A percentile compares a stretch with the other conserved stretches of the same genome.
phyloP scores from a whole-genome alignment of 345 rosid species.

The Arabidopsis suecica region DNA sequence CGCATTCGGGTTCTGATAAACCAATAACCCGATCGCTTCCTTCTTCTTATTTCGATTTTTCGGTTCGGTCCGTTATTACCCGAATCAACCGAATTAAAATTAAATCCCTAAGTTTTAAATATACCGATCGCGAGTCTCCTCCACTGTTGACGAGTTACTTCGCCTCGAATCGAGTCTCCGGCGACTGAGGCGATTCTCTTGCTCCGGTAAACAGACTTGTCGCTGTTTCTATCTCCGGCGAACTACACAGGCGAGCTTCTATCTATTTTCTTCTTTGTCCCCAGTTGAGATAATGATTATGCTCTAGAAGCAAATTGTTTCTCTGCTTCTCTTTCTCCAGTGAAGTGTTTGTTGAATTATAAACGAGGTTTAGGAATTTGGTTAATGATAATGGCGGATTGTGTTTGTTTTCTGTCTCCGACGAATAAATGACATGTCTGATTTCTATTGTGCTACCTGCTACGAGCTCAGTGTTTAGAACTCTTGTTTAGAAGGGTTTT shows the following conservation, averaged over 20 bases:
- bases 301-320: not conserved
- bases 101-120: not conserved
- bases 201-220: not conserved
- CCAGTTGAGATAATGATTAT: not conserved
- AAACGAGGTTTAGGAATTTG: not conserved
- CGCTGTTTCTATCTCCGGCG: not conserved
- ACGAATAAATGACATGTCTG: not conserved
- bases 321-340: not conserved
- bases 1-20: not conserved
- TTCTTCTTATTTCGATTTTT: not conserved
- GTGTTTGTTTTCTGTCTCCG: not conserved
- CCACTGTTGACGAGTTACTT: not conserved
- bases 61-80: not conserved
- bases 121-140: not conserved
- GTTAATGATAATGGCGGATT: not conserved
- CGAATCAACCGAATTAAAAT: not conserved
- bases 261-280: not conserved
- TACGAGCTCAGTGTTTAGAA: slow-evolving; percentile 14
- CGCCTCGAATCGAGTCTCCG: not conserved
- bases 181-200: not conserved
- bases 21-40: not conserved
- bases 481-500: not conserved
- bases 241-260: slow-evolving; percentile 8
- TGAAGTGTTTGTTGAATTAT: not conserved
- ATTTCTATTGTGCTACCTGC: not conserved